These are phyloP conservation scores for Colletotrichum sojae DNA, from an alignment of 2,329 filamentous ascomycete species.

Conservation along the genomic window DNA sequence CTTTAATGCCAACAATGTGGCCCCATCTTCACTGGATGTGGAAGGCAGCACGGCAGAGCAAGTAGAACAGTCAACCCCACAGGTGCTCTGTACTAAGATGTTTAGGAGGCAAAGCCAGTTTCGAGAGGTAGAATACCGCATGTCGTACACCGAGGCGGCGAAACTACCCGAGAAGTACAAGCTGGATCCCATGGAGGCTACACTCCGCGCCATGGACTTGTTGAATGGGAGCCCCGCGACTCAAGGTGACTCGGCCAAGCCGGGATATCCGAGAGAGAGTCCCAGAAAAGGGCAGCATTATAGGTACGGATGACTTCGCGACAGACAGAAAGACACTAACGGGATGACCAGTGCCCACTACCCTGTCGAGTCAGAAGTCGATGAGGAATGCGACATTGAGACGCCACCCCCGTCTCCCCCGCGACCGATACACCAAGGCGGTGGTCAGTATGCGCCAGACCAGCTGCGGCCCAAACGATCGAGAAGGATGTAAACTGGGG, in stretches of 20 bases:
- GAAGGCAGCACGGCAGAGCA: slow-evolving; percentile 15
- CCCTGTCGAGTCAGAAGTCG: not conserved
- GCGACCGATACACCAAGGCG: slow-evolving; percentile 38
- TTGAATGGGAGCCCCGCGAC: not conserved
- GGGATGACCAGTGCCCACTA: not conserved
- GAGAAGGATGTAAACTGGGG: not conserved
- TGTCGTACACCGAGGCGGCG: not conserved
- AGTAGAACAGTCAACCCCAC: not conserved
- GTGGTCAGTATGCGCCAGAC: slow-evolving; percentile 28
- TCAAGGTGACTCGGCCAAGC: not conserved
- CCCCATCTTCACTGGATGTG: slow-evolving; percentile 24
- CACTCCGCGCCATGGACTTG: slow-evolving; percentile 4
- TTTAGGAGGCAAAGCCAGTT: not conserved
- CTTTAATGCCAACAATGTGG: not conserved
- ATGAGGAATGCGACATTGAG: not conserved
- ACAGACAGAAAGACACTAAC: slow-evolving; percentile 5
- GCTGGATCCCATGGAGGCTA: not conserved
- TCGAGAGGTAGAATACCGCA: not conserved
- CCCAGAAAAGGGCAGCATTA: slow-evolving; percentile 6
- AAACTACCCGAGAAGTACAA: not conserved
- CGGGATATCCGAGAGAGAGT: not conserved
- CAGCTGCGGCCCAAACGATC: slow-evolving; percentile 14
- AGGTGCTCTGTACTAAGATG: not conserved
- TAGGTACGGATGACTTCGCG: slow-evolving; percentile 4
- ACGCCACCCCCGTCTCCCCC: slow-evolving; percentile 33